These are phyloP conservation scores for Polytrichum formosum DNA, from an alignment of 225 moss, liverwort and hornwort species.

Conservation along the genomic window DNA sequence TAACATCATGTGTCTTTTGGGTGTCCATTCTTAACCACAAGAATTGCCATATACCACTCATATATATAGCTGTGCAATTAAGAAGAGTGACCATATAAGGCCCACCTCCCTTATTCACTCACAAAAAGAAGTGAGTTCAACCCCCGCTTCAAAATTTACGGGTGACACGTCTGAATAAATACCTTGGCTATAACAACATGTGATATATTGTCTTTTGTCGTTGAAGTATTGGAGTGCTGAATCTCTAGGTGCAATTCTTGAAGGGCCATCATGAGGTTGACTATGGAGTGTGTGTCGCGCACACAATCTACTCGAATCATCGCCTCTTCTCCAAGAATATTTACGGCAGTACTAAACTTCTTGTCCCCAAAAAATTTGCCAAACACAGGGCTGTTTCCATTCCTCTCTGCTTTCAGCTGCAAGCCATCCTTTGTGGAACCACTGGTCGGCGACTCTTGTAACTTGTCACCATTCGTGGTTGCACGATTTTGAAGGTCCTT, in stretches of 20 bases:
- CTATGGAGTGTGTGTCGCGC: slow-evolving; percentile 44
- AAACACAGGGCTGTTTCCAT: slow-evolving; percentile 29
- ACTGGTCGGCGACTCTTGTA: slow-evolving; percentile 23
- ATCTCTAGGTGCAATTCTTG: slow-evolving; percentile 61
- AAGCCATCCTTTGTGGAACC: slow-evolving; percentile 25
- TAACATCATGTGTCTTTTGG: no score
- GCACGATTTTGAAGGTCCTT: slow-evolving; percentile 46
- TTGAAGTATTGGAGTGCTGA: slow-evolving; percentile 63
- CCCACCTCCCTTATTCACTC: no score
- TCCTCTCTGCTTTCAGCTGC: slow-evolving; percentile 29
- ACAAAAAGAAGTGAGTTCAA: neutral
- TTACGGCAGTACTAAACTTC: slow-evolving; percentile 38
- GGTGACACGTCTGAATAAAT: neutral
- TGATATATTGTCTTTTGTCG: slow-evolving; percentile 31
- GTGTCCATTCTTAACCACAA: no score
- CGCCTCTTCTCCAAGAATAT: slow-evolving; percentile 62
- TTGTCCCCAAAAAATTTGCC: slow-evolving; percentile 11
- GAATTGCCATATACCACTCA: no score
- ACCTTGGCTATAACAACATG: slow-evolving; percentile 67
- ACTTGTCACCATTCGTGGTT: slow-evolving; percentile 32
- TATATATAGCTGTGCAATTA: no score
- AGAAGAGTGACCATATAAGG: no score
- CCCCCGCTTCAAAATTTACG: neutral
- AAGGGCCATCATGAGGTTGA: slow-evolving; percentile 55
- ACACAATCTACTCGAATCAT: slow-evolving; percentile 63